Evolutionary conservation across 2,329 filamentous ascomycete genomes (phyloP).

Genomic region (Blastomyces parvus): DNA sequence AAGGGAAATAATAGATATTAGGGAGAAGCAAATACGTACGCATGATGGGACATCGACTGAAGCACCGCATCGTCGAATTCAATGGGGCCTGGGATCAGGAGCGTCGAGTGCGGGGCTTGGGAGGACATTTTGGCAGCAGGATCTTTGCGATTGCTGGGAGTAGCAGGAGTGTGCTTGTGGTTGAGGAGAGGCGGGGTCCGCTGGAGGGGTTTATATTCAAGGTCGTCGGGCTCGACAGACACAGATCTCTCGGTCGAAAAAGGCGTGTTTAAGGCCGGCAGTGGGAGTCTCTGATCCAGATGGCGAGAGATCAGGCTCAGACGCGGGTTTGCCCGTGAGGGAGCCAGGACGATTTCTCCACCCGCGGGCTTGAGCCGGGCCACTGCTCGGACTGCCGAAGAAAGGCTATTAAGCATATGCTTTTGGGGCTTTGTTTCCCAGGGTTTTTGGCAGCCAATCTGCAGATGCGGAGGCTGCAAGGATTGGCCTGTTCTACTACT

Average conservation of each 20-base stretch:
- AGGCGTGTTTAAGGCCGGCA: slow-evolving; percentile 53
- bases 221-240: slow-evolving; percentile 43
- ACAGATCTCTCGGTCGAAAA: slow-evolving; percentile 51
- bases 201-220: slow-evolving; percentile 41
- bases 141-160: slow-evolving; percentile 16
- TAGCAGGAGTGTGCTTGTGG: neutral
- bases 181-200: slow-evolving; percentile 16
- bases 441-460: neutral
- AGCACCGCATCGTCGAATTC: slow-evolving; percentile 97
- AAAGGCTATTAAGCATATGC: slow-evolving; percentile 10
- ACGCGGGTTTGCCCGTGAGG: slow-evolving; percentile 42
- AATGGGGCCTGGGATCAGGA: slow-evolving; percentile 95
- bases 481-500: no score
- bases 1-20: no score
- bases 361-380: slow-evolving; percentile 24
- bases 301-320: slow-evolving; percentile 54
- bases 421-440: neutral
- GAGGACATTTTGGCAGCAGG: slow-evolving; percentile 43
- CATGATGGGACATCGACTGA: slow-evolving; percentile 88
- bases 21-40: slow-evolving; percentile 21
- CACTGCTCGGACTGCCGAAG: slow-evolving; percentile 14
- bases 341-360: slow-evolving; percentile 38
- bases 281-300: slow-evolving; percentile 44
- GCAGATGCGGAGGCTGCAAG: neutral
- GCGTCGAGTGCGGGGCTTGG: slow-evolving; percentile 55